Base-by-base conservation (phyloP, 805 yeast genomes). In the Zygosaccharomyces siamensis region DNA sequence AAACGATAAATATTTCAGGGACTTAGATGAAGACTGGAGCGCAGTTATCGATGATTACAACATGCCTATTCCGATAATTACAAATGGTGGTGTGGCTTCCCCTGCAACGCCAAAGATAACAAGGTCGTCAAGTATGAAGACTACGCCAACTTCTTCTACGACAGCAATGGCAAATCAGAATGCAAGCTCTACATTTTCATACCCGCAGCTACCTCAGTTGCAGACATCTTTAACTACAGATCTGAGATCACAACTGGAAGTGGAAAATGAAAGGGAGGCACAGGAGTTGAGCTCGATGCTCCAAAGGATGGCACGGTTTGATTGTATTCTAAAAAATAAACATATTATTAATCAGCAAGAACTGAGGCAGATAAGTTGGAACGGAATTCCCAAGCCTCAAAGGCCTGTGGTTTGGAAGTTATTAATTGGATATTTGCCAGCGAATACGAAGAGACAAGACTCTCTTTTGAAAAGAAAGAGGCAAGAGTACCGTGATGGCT, bases 1-100 rank as follows among this genome's bases (percentile, higher is more conserved):
- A 40, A 61, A 57, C 38, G 66, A 69, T 28, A 62, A 53, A 42
- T 66, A 65, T 48, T 84, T 83, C 61, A 72, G 81, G 39, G 96
- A 89, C 62, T 70, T 83, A 49, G 96, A 89, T 63, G 95, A 86
- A 57, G 97, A 89, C 66, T 89, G 97, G 97, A 92, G 89, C 64
- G 95, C 92, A 10, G 84, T 81, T 39, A 81, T 78, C 47, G 80
- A 77, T 40, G 72, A 70, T 51, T 66, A 57, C 50, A 68, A 56
- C 52, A 64, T 51, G 67, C 72, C 58, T 41, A 63, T 57, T 38
- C 67, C 66, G 7, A 63, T 52, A 54, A 61, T 59, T 27, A 49
- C 60, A 4, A 63, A 63, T 42, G 68, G 68, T 5, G 66, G 66
- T 1, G 52, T 52, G 3, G 65, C 60, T 21, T 46, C 62, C 3